Conservation (phyloP, 2,329 filamentous ascomycete species). For the Ophiostoma fasciatum region DNA sequence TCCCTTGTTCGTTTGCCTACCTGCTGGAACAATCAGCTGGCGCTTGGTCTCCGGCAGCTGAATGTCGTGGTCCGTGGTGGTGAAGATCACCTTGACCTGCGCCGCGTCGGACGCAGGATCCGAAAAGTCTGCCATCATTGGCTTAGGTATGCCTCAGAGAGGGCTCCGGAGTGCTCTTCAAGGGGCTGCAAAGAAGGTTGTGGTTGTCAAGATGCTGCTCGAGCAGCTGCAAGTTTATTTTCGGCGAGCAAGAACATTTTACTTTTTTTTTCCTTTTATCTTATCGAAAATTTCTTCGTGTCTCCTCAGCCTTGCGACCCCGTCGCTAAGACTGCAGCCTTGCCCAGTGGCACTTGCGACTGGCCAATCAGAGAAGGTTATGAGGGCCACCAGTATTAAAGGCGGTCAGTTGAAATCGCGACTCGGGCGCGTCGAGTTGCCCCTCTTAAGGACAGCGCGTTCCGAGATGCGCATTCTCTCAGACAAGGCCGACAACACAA, state of each 20-base stretch:
- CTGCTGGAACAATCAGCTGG: slow-evolving; percentile 47
- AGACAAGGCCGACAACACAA: too few relatives aligned
- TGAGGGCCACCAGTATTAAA: too few relatives aligned
- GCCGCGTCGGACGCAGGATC: slow-evolving; percentile 18
- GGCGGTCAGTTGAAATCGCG: too few relatives aligned
- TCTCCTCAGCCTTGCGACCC: slow-evolving; percentile 3
- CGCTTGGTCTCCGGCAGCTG: slow-evolving; percentile 47
- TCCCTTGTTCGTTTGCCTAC: too few relatives aligned
- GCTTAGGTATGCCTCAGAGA: too few relatives aligned
- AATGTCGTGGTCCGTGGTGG: slow-evolving; percentile 45
- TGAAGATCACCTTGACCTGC: slow-evolving; percentile 55
- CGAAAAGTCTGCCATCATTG: too few relatives aligned
- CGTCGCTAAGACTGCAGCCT: slow-evolving; percentile 8
- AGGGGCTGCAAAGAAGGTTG: neutral
- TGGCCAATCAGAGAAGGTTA: slow-evolving; percentile 4
- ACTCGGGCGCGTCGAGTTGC: slow-evolving; percentile 3
- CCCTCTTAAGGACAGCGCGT: slow-evolving; percentile 1
- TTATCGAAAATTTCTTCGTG: slow-evolving; percentile 5
- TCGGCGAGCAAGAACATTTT: neutral
- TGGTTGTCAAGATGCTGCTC: neutral
- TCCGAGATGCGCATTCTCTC: too few relatives aligned
- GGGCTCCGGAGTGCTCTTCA: too few relatives aligned
- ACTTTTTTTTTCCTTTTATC: slow-evolving; percentile 10
- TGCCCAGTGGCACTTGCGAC: slow-evolving; percentile 8
- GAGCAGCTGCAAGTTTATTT: neutral